phyloP scores from a whole-genome alignment of 2,329 filamentous ascomycete genomes.

The Diaporthe sp. region DNA sequence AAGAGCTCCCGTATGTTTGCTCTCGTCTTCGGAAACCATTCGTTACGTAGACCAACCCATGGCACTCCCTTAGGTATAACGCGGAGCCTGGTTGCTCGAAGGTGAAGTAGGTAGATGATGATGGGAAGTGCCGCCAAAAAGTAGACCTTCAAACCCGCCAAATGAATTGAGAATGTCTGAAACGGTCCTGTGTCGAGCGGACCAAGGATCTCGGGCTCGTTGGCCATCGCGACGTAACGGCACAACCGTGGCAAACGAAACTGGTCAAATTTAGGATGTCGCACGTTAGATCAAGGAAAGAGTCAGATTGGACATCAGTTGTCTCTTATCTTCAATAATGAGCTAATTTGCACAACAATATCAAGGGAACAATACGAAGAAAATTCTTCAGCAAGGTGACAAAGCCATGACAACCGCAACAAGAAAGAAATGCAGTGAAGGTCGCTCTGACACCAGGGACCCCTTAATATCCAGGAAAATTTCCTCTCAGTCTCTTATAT shows the following conservation, averaged over 20 bases:
- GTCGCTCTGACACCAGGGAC: background rate
- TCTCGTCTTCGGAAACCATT: constrained; percentile 5
- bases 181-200: background rate
- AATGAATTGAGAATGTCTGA: background rate
- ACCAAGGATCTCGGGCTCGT: background rate
- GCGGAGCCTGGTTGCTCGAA: constrained; percentile 15
- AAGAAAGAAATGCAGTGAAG: background rate
- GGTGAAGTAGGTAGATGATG: constrained; percentile 1
- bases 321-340: background rate
- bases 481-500: too few species aligned
- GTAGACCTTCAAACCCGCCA: background rate
- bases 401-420: background rate
- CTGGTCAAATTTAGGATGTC: background rate
- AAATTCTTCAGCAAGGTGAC: background rate
- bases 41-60: constrained; percentile 10
- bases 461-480: too few species aligned
- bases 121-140: background rate
- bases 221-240: background rate
- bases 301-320: background rate
- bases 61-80: background rate
- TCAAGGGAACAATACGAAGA: background rate
- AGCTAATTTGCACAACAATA: background rate
- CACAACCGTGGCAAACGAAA: background rate
- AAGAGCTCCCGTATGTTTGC: constrained; percentile 1
- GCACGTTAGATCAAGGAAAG: background rate